These are phyloP conservation scores for Cruciata laevipes DNA, from an alignment of 257 asterid genomes.

Conservation along the genomic window DNA sequence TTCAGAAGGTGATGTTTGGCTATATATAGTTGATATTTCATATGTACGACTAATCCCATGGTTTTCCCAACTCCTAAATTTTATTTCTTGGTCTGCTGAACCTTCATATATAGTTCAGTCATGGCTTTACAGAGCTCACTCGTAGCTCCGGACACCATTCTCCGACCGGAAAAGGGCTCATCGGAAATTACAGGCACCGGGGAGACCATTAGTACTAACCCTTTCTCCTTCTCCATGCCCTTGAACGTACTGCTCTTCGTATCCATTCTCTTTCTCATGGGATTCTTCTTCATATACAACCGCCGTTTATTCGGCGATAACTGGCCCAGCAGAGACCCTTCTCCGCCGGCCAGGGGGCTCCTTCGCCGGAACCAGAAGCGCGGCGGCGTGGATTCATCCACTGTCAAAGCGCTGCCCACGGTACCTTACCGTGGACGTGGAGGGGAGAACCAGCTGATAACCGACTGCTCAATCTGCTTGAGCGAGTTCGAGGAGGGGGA, in stretches of 20 bases:
- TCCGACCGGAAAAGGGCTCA: conserved; percentile 3
- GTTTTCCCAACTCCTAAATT: too few relatives aligned
- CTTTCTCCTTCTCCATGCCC: conserved; percentile 58
- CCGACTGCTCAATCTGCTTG: conserved; percentile 66
- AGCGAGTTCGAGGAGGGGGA: conserved; percentile 50
- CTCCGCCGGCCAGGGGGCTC: conserved; percentile 8
- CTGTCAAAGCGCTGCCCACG: conserved; percentile 41
- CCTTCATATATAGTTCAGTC: not conserved
- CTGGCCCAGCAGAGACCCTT: conserved; percentile 17
- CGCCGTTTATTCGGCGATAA: conserved; percentile 44
- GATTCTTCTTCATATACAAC: conserved; percentile 55
- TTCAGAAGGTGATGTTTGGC: not conserved
- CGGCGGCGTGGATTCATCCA: conserved; percentile 40
- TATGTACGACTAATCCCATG: too few relatives aligned
- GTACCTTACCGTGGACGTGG: conserved; percentile 39
- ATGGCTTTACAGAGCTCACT: not conserved
- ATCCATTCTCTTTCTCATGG: conserved; percentile 56
- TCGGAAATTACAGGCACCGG: conserved; percentile 1
- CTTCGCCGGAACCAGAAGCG: conserved; percentile 17
- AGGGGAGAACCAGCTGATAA: conserved; percentile 40
- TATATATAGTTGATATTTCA: too few relatives aligned
- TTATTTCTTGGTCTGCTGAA: too few relatives aligned
- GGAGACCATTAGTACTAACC: conserved; percentile 16
- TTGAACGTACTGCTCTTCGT: conserved; percentile 45
- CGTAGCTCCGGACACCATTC: conserved; percentile 2